Base-by-base conservation (phyloP, 306 rosid species). In the Prunus persica region DNA sequence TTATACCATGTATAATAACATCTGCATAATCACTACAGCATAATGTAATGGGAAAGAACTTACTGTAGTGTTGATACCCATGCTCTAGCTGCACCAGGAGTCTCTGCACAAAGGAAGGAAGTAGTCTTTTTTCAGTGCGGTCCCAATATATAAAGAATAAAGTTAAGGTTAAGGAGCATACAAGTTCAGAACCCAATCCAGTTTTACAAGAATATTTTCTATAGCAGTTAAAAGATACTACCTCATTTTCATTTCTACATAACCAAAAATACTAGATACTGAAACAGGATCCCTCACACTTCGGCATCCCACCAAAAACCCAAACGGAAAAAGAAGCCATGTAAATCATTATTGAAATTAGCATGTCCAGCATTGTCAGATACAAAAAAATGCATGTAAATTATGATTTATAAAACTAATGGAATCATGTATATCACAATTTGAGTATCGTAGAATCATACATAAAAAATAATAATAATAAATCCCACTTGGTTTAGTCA, bases 51-150 rank as follows among this genome's bases (percentile, higher is more conserved):
- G 25, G 71, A 56, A 61, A 58, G 54, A 80, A 89, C 99, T 84
- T 87, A 96, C 99, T 91, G 98, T 78, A 96, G 84, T 14, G 99
- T 92, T 78, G 91, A 83, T 47, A 92, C 99, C 98, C 99, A 96
- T 65, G 99, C 99, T 87, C 91, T 89, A 61, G 99, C 98, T 56
- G 99, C 98, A 80, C 86, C 97, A 73, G 98, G 91, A 81, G 99
- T 96, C 88, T 96, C 98, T 0, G 99, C 98, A 81, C 99, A 96
- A 45, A 96, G 98, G 82, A 96, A 92, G 83, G 38, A 32, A 32
- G 38, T 91, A 91, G 84, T 96, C 99, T 81, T 89, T 88, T 84
- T 89, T 96, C 88, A 91, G 99, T 13, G 99, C 98, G 52, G 97
- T 96, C 56, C 99, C 98, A 65, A 92, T 89, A 81, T 92, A 98